A percentile compares a stretch with the other conserved stretches of the same genome.
These are phyloP conservation scores for Basipetospora chlamydospora DNA, from an alignment of 2,329 filamentous ascomycete genomes.

Conservation along the genomic window DNA sequence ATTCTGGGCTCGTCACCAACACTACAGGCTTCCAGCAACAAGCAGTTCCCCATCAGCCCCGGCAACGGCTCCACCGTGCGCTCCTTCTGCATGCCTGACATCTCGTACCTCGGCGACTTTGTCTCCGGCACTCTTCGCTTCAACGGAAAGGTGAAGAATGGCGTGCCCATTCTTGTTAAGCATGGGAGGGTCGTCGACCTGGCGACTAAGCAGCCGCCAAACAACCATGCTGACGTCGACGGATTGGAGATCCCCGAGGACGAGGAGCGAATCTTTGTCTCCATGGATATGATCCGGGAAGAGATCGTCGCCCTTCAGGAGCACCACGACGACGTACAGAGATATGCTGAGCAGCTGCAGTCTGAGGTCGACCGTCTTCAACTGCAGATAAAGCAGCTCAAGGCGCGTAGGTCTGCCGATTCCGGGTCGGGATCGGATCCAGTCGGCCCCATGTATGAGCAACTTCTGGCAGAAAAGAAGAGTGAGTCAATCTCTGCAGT, in stretches of 20 bases:
- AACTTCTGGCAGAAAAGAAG: slow-evolving; percentile 36
- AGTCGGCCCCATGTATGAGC: slow-evolving; percentile 26
- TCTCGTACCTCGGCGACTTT: slow-evolving; percentile 41
- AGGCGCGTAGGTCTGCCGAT: slow-evolving; percentile 24
- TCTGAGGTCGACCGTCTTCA: slow-evolving; percentile 36
- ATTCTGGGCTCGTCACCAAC: slow-evolving; percentile 1
- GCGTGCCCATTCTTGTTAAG: slow-evolving; percentile 41
- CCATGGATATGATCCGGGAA: slow-evolving; percentile 46
- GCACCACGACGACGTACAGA: slow-evolving; percentile 39
- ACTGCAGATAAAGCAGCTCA: slow-evolving; percentile 29
- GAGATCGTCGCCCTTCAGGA: slow-evolving; percentile 41
- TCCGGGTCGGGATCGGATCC: slow-evolving; percentile 27
- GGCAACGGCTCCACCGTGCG: slow-evolving; percentile 24
- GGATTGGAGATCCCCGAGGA: slow-evolving; percentile 34
- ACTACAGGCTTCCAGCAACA: neutral
- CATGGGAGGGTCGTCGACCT: slow-evolving; percentile 35
- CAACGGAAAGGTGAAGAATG: slow-evolving; percentile 33
- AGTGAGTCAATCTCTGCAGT: slow-evolving; percentile 37
- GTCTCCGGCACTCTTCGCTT: slow-evolving; percentile 39
- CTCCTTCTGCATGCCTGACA: slow-evolving; percentile 39
- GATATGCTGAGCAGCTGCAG: slow-evolving; percentile 38
- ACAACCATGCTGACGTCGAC: slow-evolving; percentile 33
- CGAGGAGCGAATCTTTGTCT: slow-evolving; percentile 44
- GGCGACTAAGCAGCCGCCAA: slow-evolving; percentile 17
- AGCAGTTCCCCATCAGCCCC: slow-evolving; percentile 15